Percentiles rank a stretch among this genome's conserved stretches.
Conservation (phyloP, 306 rosid genomes). For the Glycine tomentella region DNA sequence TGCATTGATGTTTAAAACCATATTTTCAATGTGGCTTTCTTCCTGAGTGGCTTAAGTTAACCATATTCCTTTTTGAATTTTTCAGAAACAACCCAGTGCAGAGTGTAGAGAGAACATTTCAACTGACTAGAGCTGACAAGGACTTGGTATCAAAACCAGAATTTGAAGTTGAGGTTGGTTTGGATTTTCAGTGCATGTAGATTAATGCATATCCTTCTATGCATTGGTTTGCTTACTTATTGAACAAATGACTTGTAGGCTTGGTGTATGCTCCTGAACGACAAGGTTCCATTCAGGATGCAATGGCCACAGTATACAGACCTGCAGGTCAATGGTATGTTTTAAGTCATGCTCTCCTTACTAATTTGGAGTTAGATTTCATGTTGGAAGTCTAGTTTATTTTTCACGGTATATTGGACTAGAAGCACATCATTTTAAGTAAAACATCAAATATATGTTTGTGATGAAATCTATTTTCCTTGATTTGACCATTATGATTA, state of each 20-base stretch:
- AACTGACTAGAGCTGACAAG: constrained; percentile 78
- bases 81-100: constrained; percentile 86
- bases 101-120: constrained; percentile 84
- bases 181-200: constrained; percentile 36
- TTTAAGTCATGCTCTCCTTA: constrained; percentile 1
- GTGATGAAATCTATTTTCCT: constrained; percentile 5
- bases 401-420: constrained; percentile 3
- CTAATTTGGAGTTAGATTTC: constrained; percentile 16
- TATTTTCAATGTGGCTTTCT: constrained; percentile 26
- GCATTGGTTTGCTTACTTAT: constrained; percentile 38
- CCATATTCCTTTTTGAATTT: constrained; percentile 38
- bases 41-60: constrained; percentile 33
- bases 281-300: constrained; percentile 97
- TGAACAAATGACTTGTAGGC: constrained; percentile 58
- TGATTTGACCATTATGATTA: constrained; percentile 28
- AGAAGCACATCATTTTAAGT: constrained; percentile 6
- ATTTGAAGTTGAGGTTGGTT: constrained; percentile 88
- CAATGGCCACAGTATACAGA: constrained; percentile 98
- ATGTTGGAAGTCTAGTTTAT: constrained; percentile 27
- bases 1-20: background rate
- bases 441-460: background rate
- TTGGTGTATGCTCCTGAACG: constrained; percentile 99
- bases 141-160: constrained; percentile 78
- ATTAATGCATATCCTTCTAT: constrained; percentile 30
- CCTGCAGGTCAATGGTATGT: constrained; percentile 89